These are phyloP conservation scores for Yamadazyma conglobata DNA, from an alignment of 1,139 yeast genomes.

Conservation along the genomic window DNA sequence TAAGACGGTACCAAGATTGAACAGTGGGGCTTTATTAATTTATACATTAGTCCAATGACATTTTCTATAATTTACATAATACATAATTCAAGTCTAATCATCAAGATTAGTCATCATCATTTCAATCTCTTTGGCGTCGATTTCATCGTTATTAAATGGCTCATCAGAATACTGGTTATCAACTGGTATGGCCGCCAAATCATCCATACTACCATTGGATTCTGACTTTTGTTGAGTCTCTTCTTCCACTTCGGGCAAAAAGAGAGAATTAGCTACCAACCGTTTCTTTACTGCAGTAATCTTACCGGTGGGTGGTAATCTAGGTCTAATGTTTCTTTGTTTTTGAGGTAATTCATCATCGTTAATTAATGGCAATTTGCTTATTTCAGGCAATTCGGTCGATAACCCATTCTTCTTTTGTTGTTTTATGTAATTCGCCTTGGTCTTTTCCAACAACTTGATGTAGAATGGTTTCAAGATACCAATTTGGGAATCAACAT, in stretches of 20 bases:
- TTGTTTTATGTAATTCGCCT: slow-evolving; percentile 41
- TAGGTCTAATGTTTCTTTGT: slow-evolving; percentile 75
- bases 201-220: slow-evolving; percentile 1
- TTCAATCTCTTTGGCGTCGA: slow-evolving; percentile 17
- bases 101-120: slow-evolving; percentile 14
- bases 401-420: slow-evolving; percentile 54
- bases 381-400: slow-evolving; percentile 41
- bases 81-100: no score
- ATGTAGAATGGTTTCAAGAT: slow-evolving; percentile 57
- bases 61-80: no score
- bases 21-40: no score
- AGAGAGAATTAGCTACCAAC: slow-evolving; percentile 50
- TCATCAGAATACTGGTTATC: slow-evolving; percentile 10
- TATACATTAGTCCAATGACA: no score
- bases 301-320: slow-evolving; percentile 92
- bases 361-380: slow-evolving; percentile 52
- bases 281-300: slow-evolving; percentile 69
- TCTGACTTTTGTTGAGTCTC: slow-evolving; percentile 3
- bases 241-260: slow-evolving; percentile 29
- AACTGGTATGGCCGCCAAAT: slow-evolving; percentile 3
- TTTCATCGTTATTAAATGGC: slow-evolving; percentile 5
- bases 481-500: slow-evolving; percentile 53
- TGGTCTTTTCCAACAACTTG: slow-evolving; percentile 51
- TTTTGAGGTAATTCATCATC: slow-evolving; percentile 82
- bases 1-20: no score